phyloP scores from a whole-genome alignment of 2,329 filamentous ascomycete genomes.

The Aspergillus sp. region DNA sequence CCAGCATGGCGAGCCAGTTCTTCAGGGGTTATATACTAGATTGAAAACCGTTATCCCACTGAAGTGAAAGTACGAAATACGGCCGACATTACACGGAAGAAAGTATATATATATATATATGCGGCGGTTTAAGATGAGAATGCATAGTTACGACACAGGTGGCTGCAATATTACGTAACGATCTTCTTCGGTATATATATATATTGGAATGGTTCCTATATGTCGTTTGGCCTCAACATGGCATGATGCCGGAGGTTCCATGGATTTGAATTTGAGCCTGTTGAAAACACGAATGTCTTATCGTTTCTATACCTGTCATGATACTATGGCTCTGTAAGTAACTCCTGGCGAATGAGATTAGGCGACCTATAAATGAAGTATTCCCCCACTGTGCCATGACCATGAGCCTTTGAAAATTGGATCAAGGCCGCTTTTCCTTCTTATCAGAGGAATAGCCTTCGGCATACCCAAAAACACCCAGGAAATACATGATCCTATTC shows the following conservation, averaged over 20 bases:
- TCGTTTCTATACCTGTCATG: neutral
- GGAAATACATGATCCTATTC: constrained; percentile 58
- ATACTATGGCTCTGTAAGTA: neutral
- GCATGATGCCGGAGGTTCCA: neutral
- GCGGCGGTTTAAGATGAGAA: neutral
- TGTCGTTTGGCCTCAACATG: neutral
- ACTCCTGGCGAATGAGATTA: constrained; percentile 1
- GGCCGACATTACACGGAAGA: neutral
- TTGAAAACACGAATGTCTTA: neutral
- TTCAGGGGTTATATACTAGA: constrained; percentile 30
- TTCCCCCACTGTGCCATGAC: neutral
- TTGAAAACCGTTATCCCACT: constrained; percentile 18
- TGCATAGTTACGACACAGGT: neutral
- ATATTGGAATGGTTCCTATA: neutral
- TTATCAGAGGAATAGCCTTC: constrained; percentile 50
- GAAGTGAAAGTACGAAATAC: neutral
- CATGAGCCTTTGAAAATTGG: neutral
- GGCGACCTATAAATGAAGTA: neutral
- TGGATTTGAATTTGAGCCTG: neutral
- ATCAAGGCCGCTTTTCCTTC: constrained; percentile 42
- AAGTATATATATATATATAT: neutral
- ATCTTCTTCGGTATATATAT: constrained; percentile 1
- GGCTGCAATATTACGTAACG: neutral
- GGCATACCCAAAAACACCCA: constrained; percentile 58
- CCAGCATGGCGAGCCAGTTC: constrained; percentile 25